phyloP scores from a whole-genome alignment of 495 filamentous ascomycete species.

The Aspergillus diversus region DNA sequence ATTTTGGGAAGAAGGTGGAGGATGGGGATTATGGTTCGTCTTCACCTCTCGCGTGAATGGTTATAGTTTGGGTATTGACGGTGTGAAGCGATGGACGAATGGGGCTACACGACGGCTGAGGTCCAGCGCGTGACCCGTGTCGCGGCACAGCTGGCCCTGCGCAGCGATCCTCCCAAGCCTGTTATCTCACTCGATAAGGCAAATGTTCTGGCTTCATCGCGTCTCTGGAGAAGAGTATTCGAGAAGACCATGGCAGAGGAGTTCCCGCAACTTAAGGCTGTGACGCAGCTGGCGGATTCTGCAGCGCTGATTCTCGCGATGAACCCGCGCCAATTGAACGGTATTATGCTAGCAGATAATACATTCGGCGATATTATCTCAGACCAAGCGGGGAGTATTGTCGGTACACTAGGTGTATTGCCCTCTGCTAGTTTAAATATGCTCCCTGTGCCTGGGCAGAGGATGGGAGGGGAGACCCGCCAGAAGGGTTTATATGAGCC shows the following conservation, averaged over 20 bases:
- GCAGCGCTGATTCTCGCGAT: slow-evolving; percentile 53
- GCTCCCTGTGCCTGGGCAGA: slow-evolving; percentile 41
- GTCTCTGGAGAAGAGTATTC: slow-evolving; percentile 52
- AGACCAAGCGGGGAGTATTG: slow-evolving; percentile 52
- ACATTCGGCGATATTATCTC: slow-evolving; percentile 59
- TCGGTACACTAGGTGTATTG: slow-evolving; percentile 52
- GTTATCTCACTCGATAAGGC: slow-evolving; percentile 55
- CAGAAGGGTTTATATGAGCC: slow-evolving; percentile 47
- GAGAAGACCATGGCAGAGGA: slow-evolving; percentile 48
- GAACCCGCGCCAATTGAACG: slow-evolving; percentile 52
- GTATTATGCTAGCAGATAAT: slow-evolving; percentile 54
- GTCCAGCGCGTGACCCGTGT: slow-evolving; percentile 54
- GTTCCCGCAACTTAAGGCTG: slow-evolving; percentile 50
- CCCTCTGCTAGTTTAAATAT: slow-evolving; percentile 54
- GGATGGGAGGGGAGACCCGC: slow-evolving; percentile 12
- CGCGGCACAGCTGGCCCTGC: slow-evolving; percentile 48
- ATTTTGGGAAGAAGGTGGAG: slow-evolving; percentile 56
- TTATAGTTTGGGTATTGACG: not conserved
- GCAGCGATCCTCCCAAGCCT: slow-evolving; percentile 47
- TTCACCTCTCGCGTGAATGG: not conserved
- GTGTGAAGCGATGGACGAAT: slow-evolving; percentile 47
- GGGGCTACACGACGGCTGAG: slow-evolving; percentile 50
- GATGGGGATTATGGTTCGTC: slow-evolving; percentile 44
- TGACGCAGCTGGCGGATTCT: slow-evolving; percentile 55
- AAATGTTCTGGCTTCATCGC: slow-evolving; percentile 54